phyloP scores from a whole-genome alignment of 2,329 filamentous ascomycete genomes.

The Ceratocystis alfenasii region DNA sequence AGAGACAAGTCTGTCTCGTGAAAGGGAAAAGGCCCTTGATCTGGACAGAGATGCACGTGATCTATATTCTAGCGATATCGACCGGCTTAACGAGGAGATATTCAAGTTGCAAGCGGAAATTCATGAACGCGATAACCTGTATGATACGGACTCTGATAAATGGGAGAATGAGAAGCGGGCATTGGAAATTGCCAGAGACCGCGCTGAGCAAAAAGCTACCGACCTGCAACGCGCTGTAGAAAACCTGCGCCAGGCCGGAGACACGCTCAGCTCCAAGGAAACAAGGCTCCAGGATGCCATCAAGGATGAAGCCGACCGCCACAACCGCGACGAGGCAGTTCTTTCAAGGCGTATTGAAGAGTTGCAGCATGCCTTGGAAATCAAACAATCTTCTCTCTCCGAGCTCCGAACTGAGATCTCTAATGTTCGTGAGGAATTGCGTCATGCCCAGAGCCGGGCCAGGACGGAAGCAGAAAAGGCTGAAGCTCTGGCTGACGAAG shows the following conservation, averaged over 20 bases:
- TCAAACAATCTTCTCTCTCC: slow-evolving; percentile 53
- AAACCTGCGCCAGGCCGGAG: slow-evolving; percentile 55
- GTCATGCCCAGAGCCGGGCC: slow-evolving; percentile 53
- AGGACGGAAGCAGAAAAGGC: slow-evolving; percentile 52
- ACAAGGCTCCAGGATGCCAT: slow-evolving; percentile 54
- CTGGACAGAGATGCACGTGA: slow-evolving; percentile 46
- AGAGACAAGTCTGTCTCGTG: slow-evolving; percentile 38
- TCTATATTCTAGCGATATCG: slow-evolving; percentile 37
- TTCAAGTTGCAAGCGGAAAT: slow-evolving; percentile 52
- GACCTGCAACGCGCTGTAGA: slow-evolving; percentile 61
- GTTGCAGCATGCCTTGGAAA: slow-evolving; percentile 57
- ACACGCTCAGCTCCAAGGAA: slow-evolving; percentile 56
- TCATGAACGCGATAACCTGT: slow-evolving; percentile 56
- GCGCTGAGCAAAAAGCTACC: slow-evolving; percentile 54
- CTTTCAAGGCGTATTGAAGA: slow-evolving; percentile 63
- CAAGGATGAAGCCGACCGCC: slow-evolving; percentile 58
- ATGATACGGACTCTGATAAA: slow-evolving; percentile 58
- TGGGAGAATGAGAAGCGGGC: slow-evolving; percentile 57
- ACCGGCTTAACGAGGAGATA: slow-evolving; percentile 46
- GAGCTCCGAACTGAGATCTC: slow-evolving; percentile 55
- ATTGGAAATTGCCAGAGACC: slow-evolving; percentile 52
- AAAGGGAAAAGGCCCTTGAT: slow-evolving; percentile 46
- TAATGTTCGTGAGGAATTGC: slow-evolving; percentile 54
- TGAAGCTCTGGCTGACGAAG: slow-evolving; percentile 59
- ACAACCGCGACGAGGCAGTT: slow-evolving; percentile 57